Evolutionary conservation across 352 stramenopile genomes (phyloP).

Genomic region (Sclerospora graminicola): DNA sequence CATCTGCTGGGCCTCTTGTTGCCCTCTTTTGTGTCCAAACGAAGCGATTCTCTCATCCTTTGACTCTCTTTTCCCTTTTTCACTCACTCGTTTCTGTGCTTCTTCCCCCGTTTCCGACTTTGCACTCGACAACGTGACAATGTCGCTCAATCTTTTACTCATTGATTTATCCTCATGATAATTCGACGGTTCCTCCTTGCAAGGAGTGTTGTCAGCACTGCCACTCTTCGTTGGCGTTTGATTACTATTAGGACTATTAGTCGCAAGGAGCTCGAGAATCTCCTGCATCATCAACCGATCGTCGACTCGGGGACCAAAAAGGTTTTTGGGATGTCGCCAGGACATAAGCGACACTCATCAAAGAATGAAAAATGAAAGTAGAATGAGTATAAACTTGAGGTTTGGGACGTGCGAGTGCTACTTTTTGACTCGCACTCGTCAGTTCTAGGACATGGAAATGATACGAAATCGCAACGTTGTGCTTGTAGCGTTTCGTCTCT

Average conservation of each 20-base stretch:
- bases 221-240: background rate
- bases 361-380: background rate
- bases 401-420: no score
- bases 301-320: slow-evolving; percentile 6
- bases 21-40: no score
- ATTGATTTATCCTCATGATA: background rate
- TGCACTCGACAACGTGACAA: no score
- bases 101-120: no score
- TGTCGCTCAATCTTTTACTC: background rate
- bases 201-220: background rate
- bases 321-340: slow-evolving; percentile 7
- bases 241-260: slow-evolving; percentile 1
- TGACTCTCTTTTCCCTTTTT: no score
- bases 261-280: slow-evolving; percentile 15
- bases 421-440: no score
- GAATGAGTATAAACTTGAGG: background rate
- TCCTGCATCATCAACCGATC: slow-evolving; percentile 23
- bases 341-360: background rate
- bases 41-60: no score
- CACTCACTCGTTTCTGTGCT: no score
- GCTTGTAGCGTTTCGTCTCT: background rate
- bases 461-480: slow-evolving; percentile 1
- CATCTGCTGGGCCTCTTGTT: background rate
- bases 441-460: no score
- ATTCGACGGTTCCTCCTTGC: background rate